phyloP scores from a whole-genome alignment of 2,329 filamentous ascomycete species.

The Ophiostoma sp. region DNA sequence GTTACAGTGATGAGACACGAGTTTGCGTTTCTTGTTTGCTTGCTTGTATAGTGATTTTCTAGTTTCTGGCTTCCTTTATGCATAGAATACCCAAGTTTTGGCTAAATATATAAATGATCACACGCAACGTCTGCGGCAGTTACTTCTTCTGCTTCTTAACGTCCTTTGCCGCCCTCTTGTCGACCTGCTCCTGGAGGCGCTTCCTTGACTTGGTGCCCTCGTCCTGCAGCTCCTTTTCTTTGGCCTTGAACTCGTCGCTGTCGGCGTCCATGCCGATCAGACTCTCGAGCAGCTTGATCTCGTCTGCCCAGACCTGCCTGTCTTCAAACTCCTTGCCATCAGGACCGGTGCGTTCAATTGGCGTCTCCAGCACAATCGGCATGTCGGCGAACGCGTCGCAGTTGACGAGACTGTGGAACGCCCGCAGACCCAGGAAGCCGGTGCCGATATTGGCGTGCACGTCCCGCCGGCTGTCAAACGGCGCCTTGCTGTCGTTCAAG shows the following conservation, averaged over 20 bases:
- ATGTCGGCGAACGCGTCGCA: constrained; percentile 66
- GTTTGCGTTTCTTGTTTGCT: constrained; percentile 17
- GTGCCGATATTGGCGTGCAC: constrained; percentile 95
- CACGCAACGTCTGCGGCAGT: constrained; percentile 28
- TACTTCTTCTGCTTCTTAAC: constrained; percentile 35
- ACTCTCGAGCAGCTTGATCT: constrained; percentile 90
- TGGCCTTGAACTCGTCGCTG: constrained; percentile 61
- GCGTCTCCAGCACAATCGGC: constrained; percentile 95
- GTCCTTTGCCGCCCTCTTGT: constrained; percentile 63
- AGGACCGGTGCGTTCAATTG: constrained; percentile 65
- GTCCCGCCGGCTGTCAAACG: constrained; percentile 73
- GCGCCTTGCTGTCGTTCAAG: constrained; percentile 92
- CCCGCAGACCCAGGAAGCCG: constrained; percentile 81
- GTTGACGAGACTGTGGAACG: constrained; percentile 90
- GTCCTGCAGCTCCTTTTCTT: constrained; percentile 61
- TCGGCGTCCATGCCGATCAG: constrained; percentile 79
- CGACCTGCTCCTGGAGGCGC: constrained; percentile 72
- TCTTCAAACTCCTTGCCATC: constrained; percentile 68
- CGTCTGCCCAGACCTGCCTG: constrained; percentile 77
- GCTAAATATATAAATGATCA: constrained; percentile 1
- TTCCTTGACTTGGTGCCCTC: constrained; percentile 65
- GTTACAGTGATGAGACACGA: background rate
- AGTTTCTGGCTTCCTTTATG: constrained; percentile 15
- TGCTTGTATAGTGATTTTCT: background rate
- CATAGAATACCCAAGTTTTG: constrained; percentile 19